Percentiles rank a stretch among this genome's conserved stretches.
phyloP scores from a whole-genome alignment of 1,139 yeast genomes.

The Nakaseomyces bracarensis region DNA sequence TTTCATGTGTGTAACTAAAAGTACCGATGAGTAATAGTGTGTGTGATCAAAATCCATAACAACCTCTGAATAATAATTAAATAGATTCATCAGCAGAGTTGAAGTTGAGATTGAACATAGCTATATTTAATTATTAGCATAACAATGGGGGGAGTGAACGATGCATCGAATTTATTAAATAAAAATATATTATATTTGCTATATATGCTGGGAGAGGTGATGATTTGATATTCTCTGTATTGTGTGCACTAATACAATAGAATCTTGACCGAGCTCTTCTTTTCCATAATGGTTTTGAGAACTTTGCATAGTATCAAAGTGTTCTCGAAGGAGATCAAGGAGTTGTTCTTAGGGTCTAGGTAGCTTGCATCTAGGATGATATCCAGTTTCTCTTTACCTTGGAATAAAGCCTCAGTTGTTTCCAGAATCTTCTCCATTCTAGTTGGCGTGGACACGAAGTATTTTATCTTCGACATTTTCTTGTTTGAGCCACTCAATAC shows the following conservation, averaged over 20 bases:
- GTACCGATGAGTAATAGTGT: no score
- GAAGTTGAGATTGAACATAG: no score
- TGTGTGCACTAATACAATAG: constrained; percentile 19
- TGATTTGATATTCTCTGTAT: no score
- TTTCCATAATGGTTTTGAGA: constrained; percentile 22
- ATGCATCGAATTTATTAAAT: no score
- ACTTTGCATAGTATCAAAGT: constrained; percentile 22
- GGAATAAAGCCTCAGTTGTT: constrained; percentile 37
- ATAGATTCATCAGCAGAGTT: no score
- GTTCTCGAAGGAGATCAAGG: constrained; percentile 26
- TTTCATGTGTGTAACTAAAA: no score
- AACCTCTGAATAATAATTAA: no score
- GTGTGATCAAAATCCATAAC: no score
- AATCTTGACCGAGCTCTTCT: constrained; percentile 32
- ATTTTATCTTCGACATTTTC: constrained; percentile 16
- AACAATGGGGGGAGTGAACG: no score
- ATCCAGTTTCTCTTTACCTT: constrained; percentile 45
- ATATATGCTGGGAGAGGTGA: no score
- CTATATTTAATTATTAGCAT: no score
- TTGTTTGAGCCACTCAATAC: constrained; percentile 13
- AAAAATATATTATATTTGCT: no score
- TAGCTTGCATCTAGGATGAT: constrained; percentile 53
- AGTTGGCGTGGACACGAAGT: constrained; percentile 53
- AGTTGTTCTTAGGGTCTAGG: constrained; percentile 44
- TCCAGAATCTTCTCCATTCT: constrained; percentile 45